Evolutionary conservation across 78 protist species (phyloP), one percentile per base, ranked within the genome.

Genomic region (Isochrysis galbana): DNA sequence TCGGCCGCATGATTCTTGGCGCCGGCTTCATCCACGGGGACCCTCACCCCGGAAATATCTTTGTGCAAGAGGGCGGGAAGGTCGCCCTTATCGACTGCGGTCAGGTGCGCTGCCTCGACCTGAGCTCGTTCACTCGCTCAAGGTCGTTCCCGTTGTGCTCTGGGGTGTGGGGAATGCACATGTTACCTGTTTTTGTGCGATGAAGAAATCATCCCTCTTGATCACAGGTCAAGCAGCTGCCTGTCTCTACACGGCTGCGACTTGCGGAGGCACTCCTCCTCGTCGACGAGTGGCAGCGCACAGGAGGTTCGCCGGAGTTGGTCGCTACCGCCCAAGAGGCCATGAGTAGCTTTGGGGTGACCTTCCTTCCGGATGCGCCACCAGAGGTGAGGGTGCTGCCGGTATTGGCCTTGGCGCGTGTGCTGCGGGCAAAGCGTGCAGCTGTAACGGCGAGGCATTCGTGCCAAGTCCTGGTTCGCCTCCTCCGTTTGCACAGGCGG

Each of bases 61-160:
- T 86, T n/a, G 32, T 86, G 41, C 4, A 19, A 42, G 69, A 10
- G 47, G 44, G 61, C 21, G 90, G 42, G 1, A 2, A 17, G 22
- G 84, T 94, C 32, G 95, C 94, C 17, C 92, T 94, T 10, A 83
- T 94, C 69, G 95, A 94, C 90, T 94, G 54, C 47, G 95, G 95
- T 5, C 95, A 94, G 86, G 95, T 94, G 51, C n/a, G n/a, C n/a
- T n/a, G n/a, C n/a, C n/a, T n/a, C 61, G 91, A 94, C 91, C 45
- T n/a, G n/a, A n/a, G 87, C 39, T 34, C 90, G 4, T n/a, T 17
- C 32, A 11, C 23, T 51, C 84, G 39, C 47, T 41, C 32, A 0
- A 14, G 34, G 41, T 80, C 23, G 88, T 54, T 4, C 23, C 39
- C 41, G 70, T 86, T 39, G 39, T 91, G 34, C 34, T 25, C 61